Evolutionary conservation across 2,329 filamentous ascomycete genomes (phyloP).

Genomic region (Hymenoscyphus albidus): DNA sequence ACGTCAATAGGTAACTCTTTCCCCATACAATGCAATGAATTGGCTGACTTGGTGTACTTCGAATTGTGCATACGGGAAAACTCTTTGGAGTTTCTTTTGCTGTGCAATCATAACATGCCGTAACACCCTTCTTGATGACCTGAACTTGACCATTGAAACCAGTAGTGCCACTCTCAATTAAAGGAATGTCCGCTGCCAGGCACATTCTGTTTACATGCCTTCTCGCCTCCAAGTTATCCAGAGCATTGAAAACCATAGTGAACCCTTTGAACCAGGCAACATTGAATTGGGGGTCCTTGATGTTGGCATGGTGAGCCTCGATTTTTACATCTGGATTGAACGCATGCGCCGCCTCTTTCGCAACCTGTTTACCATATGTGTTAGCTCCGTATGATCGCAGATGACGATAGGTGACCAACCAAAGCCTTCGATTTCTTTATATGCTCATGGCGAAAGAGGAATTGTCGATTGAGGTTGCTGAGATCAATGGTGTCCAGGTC

Average conservation of each 20-base stretch:
- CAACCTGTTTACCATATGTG: constrained; percentile 56
- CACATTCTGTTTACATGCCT: constrained; percentile 98
- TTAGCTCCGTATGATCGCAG: background rate
- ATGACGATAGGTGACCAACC: constrained; percentile 50
- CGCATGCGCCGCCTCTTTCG: constrained; percentile 81
- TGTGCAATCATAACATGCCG: constrained; percentile 95
- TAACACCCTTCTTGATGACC: constrained; percentile 86
- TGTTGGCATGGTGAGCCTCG: constrained; percentile 87
- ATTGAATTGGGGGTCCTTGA: constrained; percentile 84
- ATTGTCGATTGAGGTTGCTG: constrained; percentile 96
- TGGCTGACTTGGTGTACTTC: constrained; percentile 90
- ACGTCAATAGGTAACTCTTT: constrained; percentile 90
- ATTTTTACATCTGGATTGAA: constrained; percentile 90
- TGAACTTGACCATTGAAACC: constrained; percentile 98
- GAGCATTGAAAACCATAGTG: constrained; percentile 86
- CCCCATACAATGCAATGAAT: constrained; percentile 99
- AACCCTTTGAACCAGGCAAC: constrained; percentile 85
- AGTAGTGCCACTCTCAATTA: constrained; percentile 95
- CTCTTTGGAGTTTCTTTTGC: constrained; percentile 86
- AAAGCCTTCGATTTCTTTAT: constrained; percentile 96
- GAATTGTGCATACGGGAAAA: constrained; percentile 94
- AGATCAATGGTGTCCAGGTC: constrained; percentile 98
- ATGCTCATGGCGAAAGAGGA: constrained; percentile 92
- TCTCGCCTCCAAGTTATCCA: constrained; percentile 91
- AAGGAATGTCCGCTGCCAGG: constrained; percentile 78